These are phyloP conservation scores for Moesziomyces sp. DNA, from an alignment of 1,284 basidiomycete genomes.

Conservation along the genomic window DNA sequence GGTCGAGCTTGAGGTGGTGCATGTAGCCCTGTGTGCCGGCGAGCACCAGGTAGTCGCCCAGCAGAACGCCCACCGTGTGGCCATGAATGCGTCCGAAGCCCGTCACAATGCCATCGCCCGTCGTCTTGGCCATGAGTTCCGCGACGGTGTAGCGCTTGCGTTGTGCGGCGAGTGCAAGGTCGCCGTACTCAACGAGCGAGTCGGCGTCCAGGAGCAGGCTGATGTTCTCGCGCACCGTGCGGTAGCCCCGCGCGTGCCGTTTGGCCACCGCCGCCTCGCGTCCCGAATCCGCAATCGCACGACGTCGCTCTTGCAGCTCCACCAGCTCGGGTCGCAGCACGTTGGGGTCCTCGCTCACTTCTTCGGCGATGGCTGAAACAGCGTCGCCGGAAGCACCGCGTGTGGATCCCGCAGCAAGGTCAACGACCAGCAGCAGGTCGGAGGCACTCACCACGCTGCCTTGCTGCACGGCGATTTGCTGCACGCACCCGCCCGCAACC, in stretches of 20 bases:
- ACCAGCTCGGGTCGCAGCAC: conserved; percentile 32
- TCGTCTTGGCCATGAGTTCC: conserved; percentile 28
- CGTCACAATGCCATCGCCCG: conserved; percentile 52
- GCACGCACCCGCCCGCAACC: conserved; percentile 11
- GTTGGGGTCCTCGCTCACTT: conserved; percentile 16
- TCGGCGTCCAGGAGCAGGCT: conserved; percentile 37
- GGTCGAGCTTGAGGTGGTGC: conserved; percentile 53
- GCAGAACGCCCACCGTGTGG: conserved; percentile 19
- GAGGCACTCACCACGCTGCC: conserved; percentile 32
- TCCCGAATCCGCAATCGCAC: conserved; percentile 13
- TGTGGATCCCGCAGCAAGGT: not conserved
- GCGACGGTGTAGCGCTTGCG: conserved; percentile 2
- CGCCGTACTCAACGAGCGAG: conserved; percentile 49
- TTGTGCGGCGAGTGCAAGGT: conserved; percentile 45
- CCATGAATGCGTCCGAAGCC: conserved; percentile 38
- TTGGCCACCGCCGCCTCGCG: conserved; percentile 27
- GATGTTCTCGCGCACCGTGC: conserved; percentile 50
- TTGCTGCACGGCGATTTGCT: conserved; percentile 7
- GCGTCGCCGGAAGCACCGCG: not conserved
- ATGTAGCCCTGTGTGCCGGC: conserved; percentile 54
- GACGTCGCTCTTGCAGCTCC: conserved; percentile 15
- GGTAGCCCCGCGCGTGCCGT: conserved; percentile 39
- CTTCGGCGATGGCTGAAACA: not conserved
- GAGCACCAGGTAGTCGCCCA: conserved; percentile 52
- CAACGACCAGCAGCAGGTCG: conserved; percentile 25